A percentile compares a stretch with the other conserved stretches of the same genome.
phyloP scores from a whole-genome alignment of 2,329 filamentous ascomycete species.

The Fusarium foetens region DNA sequence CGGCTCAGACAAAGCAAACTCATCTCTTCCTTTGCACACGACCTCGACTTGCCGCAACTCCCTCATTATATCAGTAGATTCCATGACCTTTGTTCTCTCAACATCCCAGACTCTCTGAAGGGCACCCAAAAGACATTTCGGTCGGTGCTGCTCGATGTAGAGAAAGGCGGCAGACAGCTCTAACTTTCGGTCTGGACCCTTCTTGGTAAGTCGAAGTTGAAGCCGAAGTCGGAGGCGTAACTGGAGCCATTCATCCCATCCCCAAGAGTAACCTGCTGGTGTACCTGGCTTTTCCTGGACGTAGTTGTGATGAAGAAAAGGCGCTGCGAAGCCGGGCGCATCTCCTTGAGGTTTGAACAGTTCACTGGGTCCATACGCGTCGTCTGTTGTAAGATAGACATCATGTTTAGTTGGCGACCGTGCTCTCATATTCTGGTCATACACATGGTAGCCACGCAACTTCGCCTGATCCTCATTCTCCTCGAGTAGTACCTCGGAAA shows the following conservation, averaged over 20 bases:
- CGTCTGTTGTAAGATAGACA: slow-evolving; percentile 27
- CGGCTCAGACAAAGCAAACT: neutral
- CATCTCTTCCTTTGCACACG: slow-evolving; percentile 10
- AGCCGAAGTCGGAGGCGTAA: slow-evolving; percentile 2
- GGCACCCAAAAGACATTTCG: slow-evolving; percentile 2
- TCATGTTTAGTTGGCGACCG: neutral
- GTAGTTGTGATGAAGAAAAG: slow-evolving; percentile 24
- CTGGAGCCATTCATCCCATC: slow-evolving; percentile 35
- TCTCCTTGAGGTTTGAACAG: neutral
- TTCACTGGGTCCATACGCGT: slow-evolving; percentile 18
- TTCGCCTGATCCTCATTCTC: neutral
- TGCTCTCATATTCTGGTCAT: neutral
- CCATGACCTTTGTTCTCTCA: neutral
- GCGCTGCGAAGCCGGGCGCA: neutral
- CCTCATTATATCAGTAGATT: neutral
- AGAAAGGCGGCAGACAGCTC: slow-evolving; percentile 9
- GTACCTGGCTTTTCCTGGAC: slow-evolving; percentile 2
- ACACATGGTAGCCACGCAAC: neutral
- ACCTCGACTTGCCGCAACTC: slow-evolving; percentile 22
- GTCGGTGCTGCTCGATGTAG: slow-evolving; percentile 18
- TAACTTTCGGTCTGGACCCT: neutral
- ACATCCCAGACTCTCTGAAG: slow-evolving; percentile 18
- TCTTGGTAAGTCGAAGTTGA: neutral
- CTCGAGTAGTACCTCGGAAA: slow-evolving; percentile 15
- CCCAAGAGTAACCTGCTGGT: neutral